Percentiles rank a stretch among this genome's conserved stretches.
These are phyloP conservation scores for Medicago truncatula DNA, from an alignment of 306 rosid species.

Conservation along the genomic window MtrunA17r5.0-ANR NC_053045.1:13689501-13690000, in stretches of 20 bases:
- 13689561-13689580: background rate
- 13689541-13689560: background rate
- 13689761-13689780: slow-evolving; percentile 8
- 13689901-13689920: slow-evolving; percentile 44
- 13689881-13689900: slow-evolving; percentile 31
- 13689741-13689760: slow-evolving; percentile 27
- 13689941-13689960: slow-evolving; percentile 34
- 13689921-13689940: slow-evolving; percentile 39
- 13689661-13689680: slow-evolving; percentile 14
- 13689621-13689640: background rate
- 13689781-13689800: slow-evolving; percentile 18
- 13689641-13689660: slow-evolving; percentile 34
- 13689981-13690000: slow-evolving; percentile 40
- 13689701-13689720: slow-evolving; percentile 36
- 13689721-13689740: slow-evolving; percentile 20
- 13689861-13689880: slow-evolving; percentile 35
- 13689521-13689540: background rate
- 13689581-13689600: background rate
- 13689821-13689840: slow-evolving; percentile 37
- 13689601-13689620: background rate
- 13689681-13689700: slow-evolving; percentile 43
- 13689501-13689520: background rate
- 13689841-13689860: slow-evolving; percentile 38
- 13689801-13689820: slow-evolving; percentile 36
- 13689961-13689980: slow-evolving; percentile 40